A percentile compares a stretch with the other conserved stretches of the same genome.
These are phyloP conservation scores for Schizothecium vesticola DNA, from an alignment of 495 filamentous ascomycete species.

Conservation along the genomic window DNA sequence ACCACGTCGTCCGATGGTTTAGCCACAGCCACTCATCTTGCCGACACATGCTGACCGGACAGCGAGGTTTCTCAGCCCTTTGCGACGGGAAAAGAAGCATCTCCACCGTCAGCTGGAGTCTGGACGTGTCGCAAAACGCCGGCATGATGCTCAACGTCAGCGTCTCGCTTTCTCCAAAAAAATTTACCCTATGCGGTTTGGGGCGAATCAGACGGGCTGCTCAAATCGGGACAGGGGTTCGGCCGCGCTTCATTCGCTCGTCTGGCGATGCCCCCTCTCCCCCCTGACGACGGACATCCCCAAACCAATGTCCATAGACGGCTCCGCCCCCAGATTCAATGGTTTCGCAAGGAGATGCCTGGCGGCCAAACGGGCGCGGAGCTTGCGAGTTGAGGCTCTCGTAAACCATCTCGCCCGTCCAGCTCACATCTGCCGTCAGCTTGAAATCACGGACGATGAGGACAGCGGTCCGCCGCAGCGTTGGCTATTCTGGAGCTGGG, in stretches of 20 bases:
- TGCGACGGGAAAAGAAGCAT: neutral
- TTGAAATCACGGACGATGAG: neutral
- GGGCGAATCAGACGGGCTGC: constrained; percentile 1
- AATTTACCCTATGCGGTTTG: neutral
- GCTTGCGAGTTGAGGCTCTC: neutral
- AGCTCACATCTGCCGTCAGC: neutral
- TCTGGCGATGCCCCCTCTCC: constrained; percentile 9
- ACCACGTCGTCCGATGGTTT: neutral
- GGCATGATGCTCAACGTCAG: constrained; percentile 2
- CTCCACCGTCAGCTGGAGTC: neutral
- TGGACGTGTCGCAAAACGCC: neutral
- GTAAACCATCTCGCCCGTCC: neutral
- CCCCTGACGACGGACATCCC: constrained; percentile 28
- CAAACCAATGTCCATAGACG: constrained; percentile 26
- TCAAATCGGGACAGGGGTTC: neutral
- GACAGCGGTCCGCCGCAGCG: neutral
- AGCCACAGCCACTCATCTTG: too few species aligned
- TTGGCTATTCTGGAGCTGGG: neutral
- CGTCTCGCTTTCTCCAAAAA: neutral
- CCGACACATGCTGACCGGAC: neutral
- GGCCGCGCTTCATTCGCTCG: constrained; percentile 10
- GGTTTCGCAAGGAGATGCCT: constrained; percentile 7
- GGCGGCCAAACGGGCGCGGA: neutral
- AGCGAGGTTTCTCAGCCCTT: neutral
- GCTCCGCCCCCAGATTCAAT: constrained; percentile 7